Evolutionary conservation across 805 yeast species (phyloP).

Genomic region (Metschnikowia kofuensis): DNA sequence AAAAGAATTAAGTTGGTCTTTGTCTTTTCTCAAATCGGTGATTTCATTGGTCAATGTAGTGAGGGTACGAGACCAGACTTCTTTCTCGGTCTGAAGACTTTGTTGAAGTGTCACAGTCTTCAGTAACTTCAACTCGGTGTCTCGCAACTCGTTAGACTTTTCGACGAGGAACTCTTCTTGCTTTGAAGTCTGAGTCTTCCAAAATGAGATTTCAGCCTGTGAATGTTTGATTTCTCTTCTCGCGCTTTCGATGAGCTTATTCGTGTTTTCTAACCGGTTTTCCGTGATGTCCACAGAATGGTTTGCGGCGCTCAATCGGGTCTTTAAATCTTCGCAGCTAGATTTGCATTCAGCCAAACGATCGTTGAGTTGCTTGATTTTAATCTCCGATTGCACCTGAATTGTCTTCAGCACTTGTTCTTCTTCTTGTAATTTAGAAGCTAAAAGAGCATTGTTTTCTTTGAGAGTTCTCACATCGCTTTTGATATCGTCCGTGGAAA

Average conservation of each 20-base stretch:
- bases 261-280: slow-evolving; percentile 48
- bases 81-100: slow-evolving; percentile 53
- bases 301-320: slow-evolving; percentile 51
- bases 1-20: slow-evolving; percentile 52
- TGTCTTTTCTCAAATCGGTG: slow-evolving; percentile 53
- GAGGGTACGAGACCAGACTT: slow-evolving; percentile 48
- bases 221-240: slow-evolving; percentile 28
- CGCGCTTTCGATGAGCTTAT: slow-evolving; percentile 27
- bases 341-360: slow-evolving; percentile 27
- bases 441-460: slow-evolving; percentile 30
- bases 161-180: slow-evolving; percentile 33
- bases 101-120: slow-evolving; percentile 43
- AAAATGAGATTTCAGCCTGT: slow-evolving; percentile 31
- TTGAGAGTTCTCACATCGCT: slow-evolving; percentile 23
- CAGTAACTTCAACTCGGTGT: slow-evolving; percentile 46
- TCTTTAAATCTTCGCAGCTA: slow-evolving; percentile 39
- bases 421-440: slow-evolving; percentile 32
- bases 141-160: slow-evolving; percentile 50
- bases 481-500: slow-evolving; percentile 8
- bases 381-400: slow-evolving; percentile 40
- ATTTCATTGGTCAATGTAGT: slow-evolving; percentile 52
- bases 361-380: slow-evolving; percentile 45
- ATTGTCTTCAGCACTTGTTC: slow-evolving; percentile 33
- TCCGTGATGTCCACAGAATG: slow-evolving; percentile 53
- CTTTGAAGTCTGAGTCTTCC: slow-evolving; percentile 41